A percentile compares a stretch with the other conserved stretches of the same genome.
phyloP scores from a whole-genome alignment of 495 filamentous ascomycete species.

The Penicillium coffeae region DNA sequence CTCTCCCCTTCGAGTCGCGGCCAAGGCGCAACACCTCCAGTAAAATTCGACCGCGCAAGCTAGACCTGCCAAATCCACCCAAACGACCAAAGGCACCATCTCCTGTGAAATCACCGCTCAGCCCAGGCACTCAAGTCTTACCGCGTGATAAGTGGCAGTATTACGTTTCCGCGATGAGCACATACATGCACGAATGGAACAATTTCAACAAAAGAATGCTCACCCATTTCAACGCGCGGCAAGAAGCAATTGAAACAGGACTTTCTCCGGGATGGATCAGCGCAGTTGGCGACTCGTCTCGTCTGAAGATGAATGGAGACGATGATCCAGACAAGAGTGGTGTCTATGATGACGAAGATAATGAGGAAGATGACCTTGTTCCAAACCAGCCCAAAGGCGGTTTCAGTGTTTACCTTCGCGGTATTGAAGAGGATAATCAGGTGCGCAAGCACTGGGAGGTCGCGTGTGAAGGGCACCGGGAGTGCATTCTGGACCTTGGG shows the following conservation, averaged over 20 bases:
- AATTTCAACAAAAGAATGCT: slow-evolving; percentile 61
- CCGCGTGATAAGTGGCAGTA: slow-evolving; percentile 49
- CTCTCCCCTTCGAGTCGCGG: slow-evolving; percentile 69
- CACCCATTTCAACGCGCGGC: slow-evolving; percentile 62
- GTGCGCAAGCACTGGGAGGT: slow-evolving; percentile 63
- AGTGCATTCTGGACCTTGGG: slow-evolving; percentile 56
- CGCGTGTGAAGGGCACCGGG: slow-evolving; percentile 59
- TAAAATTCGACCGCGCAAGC: slow-evolving; percentile 29
- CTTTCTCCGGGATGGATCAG: slow-evolving; percentile 56
- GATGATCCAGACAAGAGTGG: slow-evolving; percentile 20
- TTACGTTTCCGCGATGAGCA: slow-evolving; percentile 59
- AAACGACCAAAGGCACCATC: slow-evolving; percentile 44
- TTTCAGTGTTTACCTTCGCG: slow-evolving; percentile 55
- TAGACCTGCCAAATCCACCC: slow-evolving; percentile 62
- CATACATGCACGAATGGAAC: slow-evolving; percentile 69
- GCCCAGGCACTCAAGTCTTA: slow-evolving; percentile 26
- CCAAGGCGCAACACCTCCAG: slow-evolving; percentile 34
- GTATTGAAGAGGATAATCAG: slow-evolving; percentile 59
- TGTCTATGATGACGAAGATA: slow-evolving; percentile 5
- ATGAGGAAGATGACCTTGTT: slow-evolving; percentile 23
- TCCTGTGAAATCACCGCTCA: slow-evolving; percentile 12
- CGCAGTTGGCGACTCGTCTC: slow-evolving; percentile 46
- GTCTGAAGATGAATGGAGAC: slow-evolving; percentile 22
- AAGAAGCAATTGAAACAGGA: slow-evolving; percentile 47
- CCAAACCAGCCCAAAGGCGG: slow-evolving; percentile 37